phyloP scores from a whole-genome alignment of 306 rosid species.

The Mucuna pruriens region DNA sequence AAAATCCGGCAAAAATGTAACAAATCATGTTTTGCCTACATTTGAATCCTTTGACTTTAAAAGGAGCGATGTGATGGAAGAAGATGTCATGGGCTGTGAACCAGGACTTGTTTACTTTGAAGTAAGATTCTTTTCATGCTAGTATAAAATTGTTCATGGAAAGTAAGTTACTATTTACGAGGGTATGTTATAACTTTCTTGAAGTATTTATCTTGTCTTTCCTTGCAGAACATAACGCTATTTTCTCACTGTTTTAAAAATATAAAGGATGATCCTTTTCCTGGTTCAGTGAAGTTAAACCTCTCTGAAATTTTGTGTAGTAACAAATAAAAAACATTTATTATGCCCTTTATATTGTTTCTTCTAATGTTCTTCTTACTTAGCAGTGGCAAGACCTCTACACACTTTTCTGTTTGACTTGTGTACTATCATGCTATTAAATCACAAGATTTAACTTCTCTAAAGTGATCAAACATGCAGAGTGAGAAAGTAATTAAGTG shows the following conservation, averaged over 20 bases:
- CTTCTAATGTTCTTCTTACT: background rate
- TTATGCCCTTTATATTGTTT: background rate
- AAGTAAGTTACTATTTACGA: background rate
- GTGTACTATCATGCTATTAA: too few species aligned
- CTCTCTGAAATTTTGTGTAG: background rate
- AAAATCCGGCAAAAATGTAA: constrained; percentile 17
- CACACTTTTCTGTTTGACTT: background rate
- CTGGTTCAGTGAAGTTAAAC: constrained; percentile 6
- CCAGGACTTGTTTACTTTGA: constrained; percentile 93
- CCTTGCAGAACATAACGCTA: constrained; percentile 15
- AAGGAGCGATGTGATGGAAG: constrained; percentile 85
- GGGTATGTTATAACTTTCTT: constrained; percentile 1
- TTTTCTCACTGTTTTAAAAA: background rate
- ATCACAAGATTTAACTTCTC: too few species aligned
- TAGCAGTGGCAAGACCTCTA: background rate
- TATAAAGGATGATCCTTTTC: background rate
- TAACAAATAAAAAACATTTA: background rate
- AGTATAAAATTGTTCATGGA: background rate
- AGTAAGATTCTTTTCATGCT: constrained; percentile 52
- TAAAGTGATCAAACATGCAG: too few species aligned
- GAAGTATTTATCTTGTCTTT: constrained; percentile 11
- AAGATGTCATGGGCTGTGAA: constrained; percentile 85
- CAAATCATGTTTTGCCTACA: constrained; percentile 57
- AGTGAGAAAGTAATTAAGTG: too few species aligned
- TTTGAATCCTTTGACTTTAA: constrained; percentile 75